Conservation (phyloP, 129 eudicot genomes). For the Tanacetum coccineum region DNA sequence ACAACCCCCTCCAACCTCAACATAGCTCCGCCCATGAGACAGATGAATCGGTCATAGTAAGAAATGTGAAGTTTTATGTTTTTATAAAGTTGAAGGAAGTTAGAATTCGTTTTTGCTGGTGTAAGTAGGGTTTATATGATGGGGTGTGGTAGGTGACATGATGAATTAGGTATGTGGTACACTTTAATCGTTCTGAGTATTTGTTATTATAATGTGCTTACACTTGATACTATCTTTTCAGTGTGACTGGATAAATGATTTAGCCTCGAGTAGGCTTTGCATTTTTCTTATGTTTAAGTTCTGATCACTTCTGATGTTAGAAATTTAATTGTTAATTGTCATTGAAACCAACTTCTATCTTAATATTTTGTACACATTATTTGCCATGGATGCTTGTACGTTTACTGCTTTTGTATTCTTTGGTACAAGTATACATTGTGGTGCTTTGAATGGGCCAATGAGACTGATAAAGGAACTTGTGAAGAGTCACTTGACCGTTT, state of each 20-base stretch:
- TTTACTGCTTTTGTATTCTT: too few species aligned
- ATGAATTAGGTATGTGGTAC: slow-evolving; percentile 11
- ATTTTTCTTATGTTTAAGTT: slow-evolving; percentile 11
- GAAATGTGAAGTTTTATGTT: neutral
- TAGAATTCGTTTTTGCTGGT: slow-evolving; percentile 6
- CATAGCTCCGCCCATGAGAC: too few species aligned
- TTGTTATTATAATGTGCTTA: slow-evolving; percentile 11
- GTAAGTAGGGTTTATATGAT: slow-evolving; percentile 16
- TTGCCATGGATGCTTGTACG: too few species aligned
- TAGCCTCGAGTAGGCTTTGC: slow-evolving; percentile 10
- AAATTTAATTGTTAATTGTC: neutral
- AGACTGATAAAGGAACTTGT: too few species aligned
- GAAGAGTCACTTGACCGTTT: too few species aligned
- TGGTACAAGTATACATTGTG: too few species aligned
- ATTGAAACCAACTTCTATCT: neutral
- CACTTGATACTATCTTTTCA: neutral
- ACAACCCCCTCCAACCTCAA: too few species aligned
- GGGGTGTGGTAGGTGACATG: neutral
- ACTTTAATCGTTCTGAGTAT: neutral
- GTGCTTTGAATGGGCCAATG: too few species aligned
- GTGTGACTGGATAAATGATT: neutral
- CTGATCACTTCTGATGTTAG: slow-evolving; percentile 11
- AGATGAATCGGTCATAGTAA: too few species aligned
- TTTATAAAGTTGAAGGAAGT: neutral
- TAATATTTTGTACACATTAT: too few species aligned